A percentile compares a stretch with the other conserved stretches of the same genome.
These are phyloP conservation scores for Hansenula lynferdii DNA, from an alignment of 1,139 yeast species.

Conservation along the genomic window DNA sequence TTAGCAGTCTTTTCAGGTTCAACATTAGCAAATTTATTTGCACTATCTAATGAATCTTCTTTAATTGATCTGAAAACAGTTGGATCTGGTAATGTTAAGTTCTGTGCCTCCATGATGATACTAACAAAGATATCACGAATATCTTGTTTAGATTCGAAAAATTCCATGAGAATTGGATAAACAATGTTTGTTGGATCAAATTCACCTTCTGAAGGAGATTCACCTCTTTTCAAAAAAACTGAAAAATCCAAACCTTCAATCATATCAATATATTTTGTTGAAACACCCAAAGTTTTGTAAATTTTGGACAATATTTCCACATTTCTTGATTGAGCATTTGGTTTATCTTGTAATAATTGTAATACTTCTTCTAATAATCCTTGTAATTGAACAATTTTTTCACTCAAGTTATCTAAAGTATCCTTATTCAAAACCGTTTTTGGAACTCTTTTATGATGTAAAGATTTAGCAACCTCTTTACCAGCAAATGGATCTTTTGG, in stretches of 20 bases:
- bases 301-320: conserved; percentile 47
- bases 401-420: conserved; percentile 36
- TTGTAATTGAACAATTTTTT: conserved; percentile 34
- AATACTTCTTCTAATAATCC: conserved; percentile 37
- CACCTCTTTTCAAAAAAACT: conserved; percentile 16
- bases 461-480: conserved; percentile 18
- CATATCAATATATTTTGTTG: conserved; percentile 46
- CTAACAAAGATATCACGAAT: conserved; percentile 60
- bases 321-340: conserved; percentile 42
- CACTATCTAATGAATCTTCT: conserved; percentile 42
- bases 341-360: conserved; percentile 28
- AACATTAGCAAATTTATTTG: conserved; percentile 37
- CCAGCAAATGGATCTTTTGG: conserved; percentile 24
- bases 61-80: conserved; percentile 62
- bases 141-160: conserved; percentile 69
- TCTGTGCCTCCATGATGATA: conserved; percentile 64
- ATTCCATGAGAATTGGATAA: conserved; percentile 66
- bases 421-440: conserved; percentile 48
- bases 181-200: conserved; percentile 34
- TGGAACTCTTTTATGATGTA: conserved; percentile 24
- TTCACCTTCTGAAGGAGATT: conserved; percentile 10
- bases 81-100: conserved; percentile 67
- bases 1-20: conserved; percentile 47
- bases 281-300: conserved; percentile 46
- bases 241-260: conserved; percentile 63